Evolutionary conservation across 2,329 filamentous ascomycete species (phyloP), one percentile per base, ranked within the genome.

Genomic region (Escovopsis sp.): DNA sequence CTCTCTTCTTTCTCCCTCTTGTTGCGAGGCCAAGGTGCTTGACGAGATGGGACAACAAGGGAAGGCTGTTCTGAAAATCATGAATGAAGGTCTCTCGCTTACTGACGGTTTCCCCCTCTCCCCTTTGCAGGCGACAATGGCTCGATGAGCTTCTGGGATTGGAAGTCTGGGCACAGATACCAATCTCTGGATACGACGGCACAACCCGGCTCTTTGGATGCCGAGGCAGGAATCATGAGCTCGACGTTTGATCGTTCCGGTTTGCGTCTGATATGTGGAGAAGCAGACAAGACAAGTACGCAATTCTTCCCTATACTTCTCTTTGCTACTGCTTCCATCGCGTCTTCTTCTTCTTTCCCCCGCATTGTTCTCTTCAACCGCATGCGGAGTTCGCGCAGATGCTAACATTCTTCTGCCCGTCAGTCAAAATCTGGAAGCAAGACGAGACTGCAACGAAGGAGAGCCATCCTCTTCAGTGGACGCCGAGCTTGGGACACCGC

Each of bases 71-170:
- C 26, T 5, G 29, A 10, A 14, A 13, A 19, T 21, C 13, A n/a
- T n/a, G n/a, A n/a, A 16, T 17, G 15, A 37, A 23, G 29, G 7
- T 25, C 12, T 2, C 6, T 10, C 11, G 15, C 9, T 18, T 12
- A 17, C 28, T 31, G 15, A 31, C 12, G 28, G 28, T 17, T 9
- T 11, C 27, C 14, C 14, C n/a, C 11, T 38, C 15, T 9, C 15
- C 27, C 14, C 14, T 14, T 10, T 38, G 14, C 15, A 63, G 60
- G 79, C 32, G 90, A 98, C 52, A 94, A 98, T 48, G 90, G 92
- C 28, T 92, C 83, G 26, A 90, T 96, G 66, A 83, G 76, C 45
- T 98, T 98, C 65, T 98, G 87, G 82, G 92, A 98, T 56, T 98
- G 90, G 90, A 96, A 96, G 62, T 82, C 86, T 0, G 90, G 92